phyloP scores from a whole-genome alignment of 1,284 basidiomycete genomes.

The Grifola frondosa region DNA sequence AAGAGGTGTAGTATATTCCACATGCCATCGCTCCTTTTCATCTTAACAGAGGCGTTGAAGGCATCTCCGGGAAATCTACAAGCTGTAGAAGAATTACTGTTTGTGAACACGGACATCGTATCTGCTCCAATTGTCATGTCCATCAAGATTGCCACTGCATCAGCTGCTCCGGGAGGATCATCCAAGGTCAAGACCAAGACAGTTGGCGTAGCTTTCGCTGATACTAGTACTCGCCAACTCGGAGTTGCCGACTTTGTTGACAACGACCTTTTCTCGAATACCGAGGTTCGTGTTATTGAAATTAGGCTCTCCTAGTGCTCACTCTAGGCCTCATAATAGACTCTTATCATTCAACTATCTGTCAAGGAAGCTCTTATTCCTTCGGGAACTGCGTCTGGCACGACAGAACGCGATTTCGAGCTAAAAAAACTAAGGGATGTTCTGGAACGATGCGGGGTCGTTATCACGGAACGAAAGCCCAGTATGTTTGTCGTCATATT shows the following conservation, averaged over 20 bases:
- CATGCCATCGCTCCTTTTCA: not conserved
- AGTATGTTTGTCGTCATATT: constrained; percentile 46
- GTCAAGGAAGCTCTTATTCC: constrained; percentile 90
- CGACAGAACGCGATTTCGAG: constrained; percentile 82
- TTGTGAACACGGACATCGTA: constrained; percentile 79
- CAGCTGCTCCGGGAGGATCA: constrained; percentile 38
- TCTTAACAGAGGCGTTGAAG: constrained; percentile 36
- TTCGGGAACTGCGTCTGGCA: constrained; percentile 65
- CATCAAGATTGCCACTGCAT: constrained; percentile 70
- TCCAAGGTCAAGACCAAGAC: constrained; percentile 57
- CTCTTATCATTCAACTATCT: constrained; percentile 92
- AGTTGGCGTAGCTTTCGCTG: constrained; percentile 76
- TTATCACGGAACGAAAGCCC: constrained; percentile 86
- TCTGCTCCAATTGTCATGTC: constrained; percentile 91
- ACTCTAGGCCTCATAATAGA: constrained; percentile 46
- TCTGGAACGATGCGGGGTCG: constrained; percentile 88
- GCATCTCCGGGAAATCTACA: constrained; percentile 96
- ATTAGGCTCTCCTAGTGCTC: not conserved
- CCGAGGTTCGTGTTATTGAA: constrained; percentile 61
- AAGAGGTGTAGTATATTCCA: constrained; percentile 59
- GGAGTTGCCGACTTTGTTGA: constrained; percentile 89
- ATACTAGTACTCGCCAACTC: constrained; percentile 71
- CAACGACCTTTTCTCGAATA: constrained; percentile 95
- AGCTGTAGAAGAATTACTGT: constrained; percentile 92
- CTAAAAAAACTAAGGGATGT: constrained; percentile 81